phyloP scores from a whole-genome alignment of 306 rosid species.

The Gastrolobium bilobum region DNA sequence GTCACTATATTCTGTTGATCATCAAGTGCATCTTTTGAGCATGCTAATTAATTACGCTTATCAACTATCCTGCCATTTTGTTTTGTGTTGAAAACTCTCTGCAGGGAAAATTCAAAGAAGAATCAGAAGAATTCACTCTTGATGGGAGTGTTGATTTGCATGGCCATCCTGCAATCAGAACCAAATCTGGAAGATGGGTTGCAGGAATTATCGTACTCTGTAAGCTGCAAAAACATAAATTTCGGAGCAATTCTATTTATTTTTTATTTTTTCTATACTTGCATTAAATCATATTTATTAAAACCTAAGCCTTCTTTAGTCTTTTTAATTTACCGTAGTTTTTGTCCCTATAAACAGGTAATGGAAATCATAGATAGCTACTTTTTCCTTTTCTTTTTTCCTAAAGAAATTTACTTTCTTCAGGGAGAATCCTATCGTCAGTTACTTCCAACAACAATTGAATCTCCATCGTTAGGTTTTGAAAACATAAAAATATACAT shows the following conservation, averaged over 20 bases:
- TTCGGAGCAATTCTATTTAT: not conserved
- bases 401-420: not conserved
- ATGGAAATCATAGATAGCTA: not conserved
- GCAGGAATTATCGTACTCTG: slow-evolving; percentile 92
- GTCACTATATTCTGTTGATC: not conserved
- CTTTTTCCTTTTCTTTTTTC: not conserved
- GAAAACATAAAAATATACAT: slow-evolving; percentile 3
- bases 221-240: slow-evolving; percentile 55
- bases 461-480: not conserved
- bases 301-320: not conserved
- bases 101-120: slow-evolving; percentile 67
- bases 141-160: slow-evolving; percentile 90
- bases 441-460: slow-evolving; percentile 24
- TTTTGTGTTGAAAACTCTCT: not conserved
- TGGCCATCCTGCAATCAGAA: slow-evolving; percentile 83
- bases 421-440: not conserved
- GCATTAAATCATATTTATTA: not conserved
- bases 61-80: not conserved
- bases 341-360: not conserved
- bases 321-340: not conserved
- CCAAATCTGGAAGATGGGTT: slow-evolving; percentile 88
- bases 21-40: slow-evolving; percentile 11
- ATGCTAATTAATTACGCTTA: not conserved
- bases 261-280: not conserved
- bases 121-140: slow-evolving; percentile 69